A percentile compares a stretch with the other conserved stretches of the same genome.
phyloP scores from a whole-genome alignment of 768 basidiomycete species.

The Russula sp. region DNA sequence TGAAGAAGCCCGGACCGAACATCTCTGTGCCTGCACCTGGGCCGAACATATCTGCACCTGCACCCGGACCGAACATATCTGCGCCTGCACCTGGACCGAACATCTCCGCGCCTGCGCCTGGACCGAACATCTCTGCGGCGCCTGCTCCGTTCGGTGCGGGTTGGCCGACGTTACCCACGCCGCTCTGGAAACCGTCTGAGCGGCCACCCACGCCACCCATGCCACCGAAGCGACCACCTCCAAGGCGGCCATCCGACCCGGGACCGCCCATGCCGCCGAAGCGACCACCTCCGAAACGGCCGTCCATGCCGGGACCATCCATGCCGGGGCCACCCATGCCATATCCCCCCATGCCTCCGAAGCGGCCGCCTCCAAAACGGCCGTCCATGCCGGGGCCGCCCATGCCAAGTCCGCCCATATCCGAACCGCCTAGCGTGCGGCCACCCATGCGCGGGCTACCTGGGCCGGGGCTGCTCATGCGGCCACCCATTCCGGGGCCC shows the following conservation, averaged over 20 bases:
- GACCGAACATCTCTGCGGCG: neutral
- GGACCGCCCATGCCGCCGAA: neutral
- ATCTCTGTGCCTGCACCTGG: neutral
- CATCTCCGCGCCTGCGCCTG: neutral
- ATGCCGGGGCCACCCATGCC: neutral
- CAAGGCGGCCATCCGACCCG: neutral
- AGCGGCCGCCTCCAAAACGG: too few species aligned
- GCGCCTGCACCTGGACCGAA: neutral
- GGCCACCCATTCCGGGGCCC: neutral
- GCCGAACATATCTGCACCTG: too few species aligned
- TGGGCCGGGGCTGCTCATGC: too few species aligned
- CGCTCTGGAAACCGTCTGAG: neutral
- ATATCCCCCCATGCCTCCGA: neutral
- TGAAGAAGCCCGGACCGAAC: neutral
- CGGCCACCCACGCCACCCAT: neutral
- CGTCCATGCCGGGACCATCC: neutral
- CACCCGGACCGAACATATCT: too few species aligned
- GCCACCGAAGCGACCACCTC: neutral
- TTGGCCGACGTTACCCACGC: neutral
- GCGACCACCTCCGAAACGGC: neutral
- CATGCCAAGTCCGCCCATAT: neutral
- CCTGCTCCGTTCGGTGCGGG: too few species aligned
- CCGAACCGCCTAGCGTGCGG: neutral
- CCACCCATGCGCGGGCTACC: too few species aligned
- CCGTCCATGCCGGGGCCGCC: neutral